Conservation (phyloP, 1,284 basidiomycete species). For the Rhodofomes roseus region DNA sequence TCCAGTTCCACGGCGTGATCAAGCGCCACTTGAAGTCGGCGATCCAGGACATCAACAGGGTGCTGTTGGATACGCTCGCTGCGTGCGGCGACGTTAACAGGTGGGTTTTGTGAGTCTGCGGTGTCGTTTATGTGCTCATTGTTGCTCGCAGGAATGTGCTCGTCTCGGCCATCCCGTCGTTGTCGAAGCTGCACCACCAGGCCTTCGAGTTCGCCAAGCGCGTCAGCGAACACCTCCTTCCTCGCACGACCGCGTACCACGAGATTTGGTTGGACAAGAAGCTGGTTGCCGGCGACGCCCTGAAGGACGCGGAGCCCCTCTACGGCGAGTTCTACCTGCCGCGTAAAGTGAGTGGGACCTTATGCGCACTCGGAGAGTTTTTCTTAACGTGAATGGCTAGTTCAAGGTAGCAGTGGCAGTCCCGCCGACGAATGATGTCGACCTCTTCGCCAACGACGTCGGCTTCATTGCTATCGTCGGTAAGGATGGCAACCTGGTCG, state of each 20-base stretch:
- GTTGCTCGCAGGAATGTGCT: constrained; percentile 72
- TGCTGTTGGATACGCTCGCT: constrained; percentile 91
- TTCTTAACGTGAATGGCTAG: constrained; percentile 36
- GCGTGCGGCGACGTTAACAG: constrained; percentile 98
- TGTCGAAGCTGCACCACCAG: constrained; percentile 82
- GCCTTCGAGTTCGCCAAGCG: constrained; percentile 86
- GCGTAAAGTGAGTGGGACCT: constrained; percentile 60
- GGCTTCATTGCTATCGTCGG: constrained; percentile 93
- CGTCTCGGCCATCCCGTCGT: constrained; percentile 87
- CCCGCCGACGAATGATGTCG: constrained; percentile 95
- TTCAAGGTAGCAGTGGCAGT: constrained; percentile 98
- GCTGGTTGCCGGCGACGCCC: constrained; percentile 84
- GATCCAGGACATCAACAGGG: constrained; percentile 95
- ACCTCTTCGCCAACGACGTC: constrained; percentile 94
- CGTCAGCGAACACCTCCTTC: constrained; percentile 86
- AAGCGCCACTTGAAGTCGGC: constrained; percentile 95
- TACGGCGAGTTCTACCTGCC: constrained; percentile 98
- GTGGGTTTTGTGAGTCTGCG: constrained; percentile 37
- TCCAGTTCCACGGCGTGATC: constrained; percentile 99
- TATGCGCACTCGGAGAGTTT: background rate
- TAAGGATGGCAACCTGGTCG: constrained; percentile 66
- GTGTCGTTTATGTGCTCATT: constrained; percentile 7
- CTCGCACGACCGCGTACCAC: constrained; percentile 92
- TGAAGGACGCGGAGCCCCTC: constrained; percentile 93
- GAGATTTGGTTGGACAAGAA: constrained; percentile 99